phyloP scores from a whole-genome alignment of 202 grass and related monocot genomes.

The Panicum hallii region DNA sequence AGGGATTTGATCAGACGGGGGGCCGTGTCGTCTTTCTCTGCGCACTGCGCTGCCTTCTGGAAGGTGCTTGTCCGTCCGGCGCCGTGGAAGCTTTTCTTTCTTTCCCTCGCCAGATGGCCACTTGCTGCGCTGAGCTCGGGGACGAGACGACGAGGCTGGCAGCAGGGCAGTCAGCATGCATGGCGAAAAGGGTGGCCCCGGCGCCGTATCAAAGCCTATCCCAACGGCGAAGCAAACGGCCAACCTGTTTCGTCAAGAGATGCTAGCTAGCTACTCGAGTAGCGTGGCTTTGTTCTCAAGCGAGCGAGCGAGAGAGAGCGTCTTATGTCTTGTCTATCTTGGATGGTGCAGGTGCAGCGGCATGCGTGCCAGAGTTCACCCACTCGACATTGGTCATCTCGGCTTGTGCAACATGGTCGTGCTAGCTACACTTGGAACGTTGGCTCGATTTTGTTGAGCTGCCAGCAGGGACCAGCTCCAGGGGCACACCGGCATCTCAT shows the following conservation, averaged over 20 bases:
- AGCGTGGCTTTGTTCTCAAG: too few species aligned
- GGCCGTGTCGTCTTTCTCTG: neutral
- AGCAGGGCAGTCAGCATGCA: slow-evolving; percentile 10
- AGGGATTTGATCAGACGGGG: slow-evolving; percentile 5
- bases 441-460: neutral
- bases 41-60: slow-evolving; percentile 27
- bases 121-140: neutral
- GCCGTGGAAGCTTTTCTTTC: slow-evolving; percentile 7
- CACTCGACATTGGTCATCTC: neutral
- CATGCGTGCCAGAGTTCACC: neutral
- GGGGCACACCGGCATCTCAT: neutral
- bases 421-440: neutral
- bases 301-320: too few species aligned
- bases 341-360: neutral
- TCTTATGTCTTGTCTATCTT: neutral
- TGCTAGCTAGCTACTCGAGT: too few species aligned
- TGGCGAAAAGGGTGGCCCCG: neutral
- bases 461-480: neutral
- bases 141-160: slow-evolving; percentile 1
- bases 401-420: too few species aligned
- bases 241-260: neutral
- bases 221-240: too few species aligned
- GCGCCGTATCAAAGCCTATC: slow-evolving; percentile 41
- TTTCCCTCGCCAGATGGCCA: slow-evolving; percentile 9
- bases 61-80: slow-evolving; percentile 46